A percentile compares a stretch with the other conserved stretches of the same genome.
These are phyloP conservation scores for Raphanus sativus DNA, from an alignment of 345 rosid genomes.

Conservation along the genomic window DNA sequence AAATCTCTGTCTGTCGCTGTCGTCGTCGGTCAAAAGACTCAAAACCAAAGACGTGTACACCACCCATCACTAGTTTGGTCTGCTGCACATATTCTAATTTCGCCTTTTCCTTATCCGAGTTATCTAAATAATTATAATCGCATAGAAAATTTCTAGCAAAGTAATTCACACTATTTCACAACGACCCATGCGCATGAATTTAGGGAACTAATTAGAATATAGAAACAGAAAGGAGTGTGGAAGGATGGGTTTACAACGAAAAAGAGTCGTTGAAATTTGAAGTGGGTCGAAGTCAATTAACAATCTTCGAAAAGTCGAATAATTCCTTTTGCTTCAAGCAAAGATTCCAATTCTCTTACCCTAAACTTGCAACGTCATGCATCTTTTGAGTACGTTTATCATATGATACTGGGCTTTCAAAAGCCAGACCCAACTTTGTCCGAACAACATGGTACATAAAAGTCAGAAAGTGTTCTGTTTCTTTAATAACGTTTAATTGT, in stretches of 20 bases:
- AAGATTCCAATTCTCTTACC: not conserved
- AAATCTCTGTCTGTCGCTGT: slow-evolving; percentile 9
- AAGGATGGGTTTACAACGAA: not conserved
- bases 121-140: not conserved
- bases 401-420: slow-evolving; percentile 7
- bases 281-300: not conserved
- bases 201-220: not conserved
- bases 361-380: not conserved
- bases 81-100: not conserved
- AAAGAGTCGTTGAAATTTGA: not conserved
- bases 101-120: not conserved
- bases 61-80: slow-evolving; percentile 29
- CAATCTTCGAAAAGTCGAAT: slow-evolving; percentile 4
- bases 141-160: slow-evolving; percentile 15
- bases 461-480: not conserved
- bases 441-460: not conserved
- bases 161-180: not conserved
- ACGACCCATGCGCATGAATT: not conserved
- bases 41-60: slow-evolving; percentile 34
- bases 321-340: slow-evolving; percentile 18
- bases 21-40: slow-evolving; percentile 24
- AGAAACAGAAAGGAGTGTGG: not conserved
- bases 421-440: not conserved
- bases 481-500: not conserved
- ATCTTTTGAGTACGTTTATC: not conserved